Conservation (phyloP, 352 stramenopile species). For the Plasmopara muralis region DNA sequence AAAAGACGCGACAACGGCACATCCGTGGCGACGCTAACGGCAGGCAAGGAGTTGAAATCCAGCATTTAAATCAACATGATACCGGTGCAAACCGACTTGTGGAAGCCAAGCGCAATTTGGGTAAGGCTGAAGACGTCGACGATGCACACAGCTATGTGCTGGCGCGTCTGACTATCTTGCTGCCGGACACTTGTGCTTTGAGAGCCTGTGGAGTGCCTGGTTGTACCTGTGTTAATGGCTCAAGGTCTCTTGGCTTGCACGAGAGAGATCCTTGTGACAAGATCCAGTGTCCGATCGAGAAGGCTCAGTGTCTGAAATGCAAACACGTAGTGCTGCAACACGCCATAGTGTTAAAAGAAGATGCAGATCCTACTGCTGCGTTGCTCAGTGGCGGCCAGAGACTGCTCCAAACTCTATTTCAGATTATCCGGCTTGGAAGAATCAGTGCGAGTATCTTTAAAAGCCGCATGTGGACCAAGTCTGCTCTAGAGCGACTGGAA, state of each 20-base stretch:
- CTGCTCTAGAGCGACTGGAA: constrained; percentile 39
- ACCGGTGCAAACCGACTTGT: constrained; percentile 8
- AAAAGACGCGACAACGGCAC: constrained; percentile 21
- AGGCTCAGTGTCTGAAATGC: constrained; percentile 48
- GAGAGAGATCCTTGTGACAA: constrained; percentile 13
- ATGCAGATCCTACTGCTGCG: constrained; percentile 16
- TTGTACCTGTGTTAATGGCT: constrained; percentile 49
- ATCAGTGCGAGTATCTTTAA: constrained; percentile 47
- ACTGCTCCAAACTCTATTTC: constrained; percentile 48
- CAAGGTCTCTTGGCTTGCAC: constrained; percentile 27
- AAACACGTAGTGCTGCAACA: constrained; percentile 70
- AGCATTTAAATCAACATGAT: neutral
- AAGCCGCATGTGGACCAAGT: constrained; percentile 59
- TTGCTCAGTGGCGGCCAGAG: constrained; percentile 50
- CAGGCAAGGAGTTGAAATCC: neutral
- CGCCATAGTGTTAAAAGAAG: constrained; percentile 36
- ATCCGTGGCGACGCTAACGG: constrained; percentile 1
- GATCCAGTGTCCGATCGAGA: constrained; percentile 27
- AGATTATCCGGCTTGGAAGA: constrained; percentile 49
- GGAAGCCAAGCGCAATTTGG: constrained; percentile 6
- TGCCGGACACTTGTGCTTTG: constrained; percentile 49
- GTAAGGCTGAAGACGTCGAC: constrained; percentile 15
- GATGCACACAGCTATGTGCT: constrained; percentile 40
- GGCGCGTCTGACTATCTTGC: constrained; percentile 34
- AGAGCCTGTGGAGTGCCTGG: constrained; percentile 51